Evolutionary conservation across 306 rosid genomes (phyloP).

Genomic region (Prosopis cineraria): DNA sequence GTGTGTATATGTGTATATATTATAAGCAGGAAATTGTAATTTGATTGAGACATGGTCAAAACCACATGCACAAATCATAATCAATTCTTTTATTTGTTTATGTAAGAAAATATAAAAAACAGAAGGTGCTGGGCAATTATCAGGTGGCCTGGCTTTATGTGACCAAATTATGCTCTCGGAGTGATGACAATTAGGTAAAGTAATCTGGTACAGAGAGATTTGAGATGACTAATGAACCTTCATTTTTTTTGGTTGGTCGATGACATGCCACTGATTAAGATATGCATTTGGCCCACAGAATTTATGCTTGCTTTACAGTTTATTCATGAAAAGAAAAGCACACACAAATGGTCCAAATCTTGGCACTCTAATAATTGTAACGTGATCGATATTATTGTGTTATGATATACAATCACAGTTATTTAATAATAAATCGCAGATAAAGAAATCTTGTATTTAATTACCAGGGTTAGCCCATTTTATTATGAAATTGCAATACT

Average conservation of each 20-base stretch:
- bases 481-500: no score
- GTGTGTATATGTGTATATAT: no score
- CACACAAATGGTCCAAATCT: background rate
- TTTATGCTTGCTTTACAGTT: background rate
- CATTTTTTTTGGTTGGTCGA: background rate
- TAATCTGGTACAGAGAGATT: background rate
- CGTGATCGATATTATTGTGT: background rate
- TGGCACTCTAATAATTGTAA: background rate
- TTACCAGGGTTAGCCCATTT: no score
- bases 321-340: background rate
- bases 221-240: background rate
- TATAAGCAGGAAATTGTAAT: no score
- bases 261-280: background rate
- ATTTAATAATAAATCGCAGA: no score
- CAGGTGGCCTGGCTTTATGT: background rate
- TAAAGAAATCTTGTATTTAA: no score
- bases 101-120: background rate
- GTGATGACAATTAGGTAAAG: background rate
- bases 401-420: background rate
- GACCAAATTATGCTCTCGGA: background rate
- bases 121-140: background rate
- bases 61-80: background rate
- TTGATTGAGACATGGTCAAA: background rate
- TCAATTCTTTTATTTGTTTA: background rate
- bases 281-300: background rate